phyloP scores from a whole-genome alignment of 257 asterid genomes.

The Salvia splendens region DNA sequence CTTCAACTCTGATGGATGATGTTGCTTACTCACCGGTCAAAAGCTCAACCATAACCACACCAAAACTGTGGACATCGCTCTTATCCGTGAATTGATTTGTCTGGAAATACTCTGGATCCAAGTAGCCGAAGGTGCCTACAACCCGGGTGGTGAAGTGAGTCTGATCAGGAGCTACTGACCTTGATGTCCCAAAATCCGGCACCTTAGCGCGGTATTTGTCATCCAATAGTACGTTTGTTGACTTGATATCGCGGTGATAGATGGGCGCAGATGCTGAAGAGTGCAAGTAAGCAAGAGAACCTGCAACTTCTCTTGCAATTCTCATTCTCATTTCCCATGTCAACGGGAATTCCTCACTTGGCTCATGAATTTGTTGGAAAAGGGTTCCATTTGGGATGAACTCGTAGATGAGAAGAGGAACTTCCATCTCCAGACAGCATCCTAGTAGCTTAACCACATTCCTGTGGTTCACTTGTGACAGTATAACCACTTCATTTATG shows the following conservation, averaged over 20 bases:
- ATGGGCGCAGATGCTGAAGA: constrained; percentile 36
- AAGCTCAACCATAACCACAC: constrained; percentile 5
- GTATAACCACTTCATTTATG: constrained; percentile 43
- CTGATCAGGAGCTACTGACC: constrained; percentile 29
- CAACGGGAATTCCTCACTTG: constrained; percentile 34
- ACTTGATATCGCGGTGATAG: constrained; percentile 40
- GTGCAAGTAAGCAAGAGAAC: constrained; percentile 44
- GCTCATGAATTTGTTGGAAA: constrained; percentile 38
- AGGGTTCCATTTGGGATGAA: constrained; percentile 42
- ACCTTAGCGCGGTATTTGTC: constrained; percentile 36
- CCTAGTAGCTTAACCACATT: constrained; percentile 41
- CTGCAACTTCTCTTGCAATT: constrained; percentile 40
- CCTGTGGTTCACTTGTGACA: constrained; percentile 43
- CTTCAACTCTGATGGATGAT: constrained; percentile 32
- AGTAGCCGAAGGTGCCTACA: constrained; percentile 45
- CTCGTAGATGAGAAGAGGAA: constrained; percentile 40
- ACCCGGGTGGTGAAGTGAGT: constrained; percentile 46
- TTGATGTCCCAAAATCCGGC: constrained; percentile 43
- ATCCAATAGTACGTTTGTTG: constrained; percentile 41
- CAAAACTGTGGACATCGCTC: no score
- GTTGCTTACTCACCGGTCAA: constrained; percentile 31
- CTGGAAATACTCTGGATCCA: constrained; percentile 49
- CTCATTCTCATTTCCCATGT: constrained; percentile 40
- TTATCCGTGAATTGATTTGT: constrained; percentile 37
- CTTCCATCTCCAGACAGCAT: constrained; percentile 40